Conservation (phyloP, 1,284 basidiomycete genomes). For the Papiliotrema nemorosa region DNA sequence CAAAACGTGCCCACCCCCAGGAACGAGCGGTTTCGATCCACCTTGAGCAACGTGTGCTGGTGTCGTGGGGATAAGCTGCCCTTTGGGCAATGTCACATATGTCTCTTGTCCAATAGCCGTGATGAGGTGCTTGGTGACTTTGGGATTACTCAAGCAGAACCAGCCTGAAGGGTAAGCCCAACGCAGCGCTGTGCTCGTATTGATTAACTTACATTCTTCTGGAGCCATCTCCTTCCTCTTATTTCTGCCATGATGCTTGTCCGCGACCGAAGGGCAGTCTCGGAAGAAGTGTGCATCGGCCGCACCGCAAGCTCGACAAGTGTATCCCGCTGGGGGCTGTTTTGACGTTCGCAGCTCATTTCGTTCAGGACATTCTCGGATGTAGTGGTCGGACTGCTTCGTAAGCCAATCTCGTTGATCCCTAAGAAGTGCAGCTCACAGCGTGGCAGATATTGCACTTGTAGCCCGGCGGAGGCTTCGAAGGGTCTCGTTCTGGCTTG, state of each 20-base stretch:
- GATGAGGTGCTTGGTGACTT: slow-evolving; percentile 84
- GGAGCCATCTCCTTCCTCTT: slow-evolving; percentile 56
- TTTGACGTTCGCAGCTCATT: slow-evolving; percentile 63
- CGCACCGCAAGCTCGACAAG: slow-evolving; percentile 82
- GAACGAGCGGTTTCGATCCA: slow-evolving; percentile 57
- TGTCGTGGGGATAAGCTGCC: slow-evolving; percentile 78
- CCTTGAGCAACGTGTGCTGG: slow-evolving; percentile 48
- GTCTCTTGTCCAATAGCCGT: slow-evolving; percentile 87
- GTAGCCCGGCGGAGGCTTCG: slow-evolving; percentile 39
- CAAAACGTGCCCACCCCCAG: slow-evolving; percentile 89
- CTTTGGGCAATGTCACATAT: slow-evolving; percentile 89
- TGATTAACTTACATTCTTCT: slow-evolving; percentile 55
- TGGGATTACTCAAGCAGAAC: slow-evolving; percentile 94
- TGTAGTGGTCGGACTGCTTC: slow-evolving; percentile 67
- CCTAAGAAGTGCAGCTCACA: slow-evolving; percentile 16
- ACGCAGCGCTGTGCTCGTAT: too few relatives aligned
- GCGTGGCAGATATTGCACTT: slow-evolving; percentile 46
- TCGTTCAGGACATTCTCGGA: slow-evolving; percentile 79
- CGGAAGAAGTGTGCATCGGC: slow-evolving; percentile 71
- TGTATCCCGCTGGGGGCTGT: slow-evolving; percentile 67
- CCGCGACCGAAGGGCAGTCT: slow-evolving; percentile 70
- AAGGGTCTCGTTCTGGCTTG: slow-evolving; percentile 22
- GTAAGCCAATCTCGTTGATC: not conserved
- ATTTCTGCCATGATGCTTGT: slow-evolving; percentile 48
- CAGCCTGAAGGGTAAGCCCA: too few relatives aligned